phyloP scores from a whole-genome alignment of 2,329 filamentous ascomycete species.

The Aureobasidium pullulans region DNA sequence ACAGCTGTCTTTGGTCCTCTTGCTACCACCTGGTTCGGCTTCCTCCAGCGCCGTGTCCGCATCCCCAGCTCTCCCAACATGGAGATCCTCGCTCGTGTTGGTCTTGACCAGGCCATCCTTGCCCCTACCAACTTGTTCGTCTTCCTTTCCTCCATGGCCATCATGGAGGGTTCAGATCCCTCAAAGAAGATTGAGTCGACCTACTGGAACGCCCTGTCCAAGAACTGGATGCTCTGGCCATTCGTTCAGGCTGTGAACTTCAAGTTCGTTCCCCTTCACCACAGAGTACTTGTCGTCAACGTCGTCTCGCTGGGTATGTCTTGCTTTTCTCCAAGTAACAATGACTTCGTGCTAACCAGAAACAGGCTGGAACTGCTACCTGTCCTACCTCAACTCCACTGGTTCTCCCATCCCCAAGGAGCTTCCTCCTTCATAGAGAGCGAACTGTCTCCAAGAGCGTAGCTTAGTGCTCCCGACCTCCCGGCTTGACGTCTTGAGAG shows the following conservation, averaged over 20 bases:
- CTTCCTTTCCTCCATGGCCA: constrained; percentile 78
- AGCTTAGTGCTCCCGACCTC: no score
- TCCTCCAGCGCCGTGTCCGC: constrained; percentile 64
- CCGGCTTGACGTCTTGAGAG: neutral
- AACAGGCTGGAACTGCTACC: constrained; percentile 52
- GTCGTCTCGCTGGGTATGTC: constrained; percentile 58
- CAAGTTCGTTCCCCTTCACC: constrained; percentile 73
- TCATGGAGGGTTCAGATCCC: constrained; percentile 40
- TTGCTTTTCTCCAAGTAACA: neutral
- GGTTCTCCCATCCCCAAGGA: constrained; percentile 15
- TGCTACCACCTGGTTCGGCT: constrained; percentile 77
- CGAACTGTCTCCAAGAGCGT: neutral
- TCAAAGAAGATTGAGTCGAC: constrained; percentile 63
- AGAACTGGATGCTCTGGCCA: constrained; percentile 88
- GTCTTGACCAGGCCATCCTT: constrained; percentile 73
- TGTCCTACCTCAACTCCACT: constrained; percentile 49
- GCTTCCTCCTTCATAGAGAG: constrained; percentile 16
- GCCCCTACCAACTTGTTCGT: constrained; percentile 74
- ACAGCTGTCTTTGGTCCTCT: constrained; percentile 76
- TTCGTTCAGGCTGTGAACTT: constrained; percentile 81
- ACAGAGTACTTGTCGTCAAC: constrained; percentile 81
- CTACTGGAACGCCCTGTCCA: constrained; percentile 64
- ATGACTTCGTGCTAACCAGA: constrained; percentile 12
- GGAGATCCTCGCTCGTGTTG: constrained; percentile 71
- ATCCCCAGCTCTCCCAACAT: constrained; percentile 55